Evolutionary conservation across 2,329 filamentous ascomycete genomes (phyloP), one percentile per base, ranked within the genome.

Genomic region (Cladorrhinum sp.): DNA sequence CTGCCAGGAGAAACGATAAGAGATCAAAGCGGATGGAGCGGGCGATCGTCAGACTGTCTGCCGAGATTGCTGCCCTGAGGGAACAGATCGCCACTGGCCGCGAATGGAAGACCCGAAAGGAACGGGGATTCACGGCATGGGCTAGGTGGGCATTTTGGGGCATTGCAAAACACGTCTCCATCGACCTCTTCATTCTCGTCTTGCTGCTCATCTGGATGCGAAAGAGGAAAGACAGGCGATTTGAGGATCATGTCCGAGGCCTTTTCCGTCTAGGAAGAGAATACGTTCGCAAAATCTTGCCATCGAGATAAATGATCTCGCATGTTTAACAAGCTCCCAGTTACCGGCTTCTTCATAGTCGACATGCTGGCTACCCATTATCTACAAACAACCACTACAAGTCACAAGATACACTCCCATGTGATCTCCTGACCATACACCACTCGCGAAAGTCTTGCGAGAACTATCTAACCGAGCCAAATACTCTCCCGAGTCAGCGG

Each of bases 11-110:
- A 38, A 78, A 76, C 18, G 79, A 78, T 62, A 86, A 85, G 69
- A 96, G 92, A 91, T 87, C 90, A 55, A 87, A 85, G 62, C 87
- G 90, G 67, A 88, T 98, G 63, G 93, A 98, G 76, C 84, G 87
- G 49, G 91, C 92, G 22, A 81, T 98, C 59, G 91, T 93, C 59
- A 91, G 92, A 68, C 87, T 98, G 77, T 96, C 93, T 4, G 90
- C 92, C 16, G 95, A 99, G 75, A 86, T 99, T 29, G 93, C 95
- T 1, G 95, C 95, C 0, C 76, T 98, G 63, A 85, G 95, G 36
- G 95, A 99, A 75, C 93, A 98, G 72, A 89, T 98, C 66, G 89
- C 92, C 57, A 84, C 86, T 0, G 87, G 91, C 0, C 82, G 90
- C 12, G 85, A 93, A 66, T 89, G 89, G 77, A 84, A 85, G 63